Conservation (phyloP, 2,329 filamentous ascomycete species). For the Verticillium tricorpus region DNA sequence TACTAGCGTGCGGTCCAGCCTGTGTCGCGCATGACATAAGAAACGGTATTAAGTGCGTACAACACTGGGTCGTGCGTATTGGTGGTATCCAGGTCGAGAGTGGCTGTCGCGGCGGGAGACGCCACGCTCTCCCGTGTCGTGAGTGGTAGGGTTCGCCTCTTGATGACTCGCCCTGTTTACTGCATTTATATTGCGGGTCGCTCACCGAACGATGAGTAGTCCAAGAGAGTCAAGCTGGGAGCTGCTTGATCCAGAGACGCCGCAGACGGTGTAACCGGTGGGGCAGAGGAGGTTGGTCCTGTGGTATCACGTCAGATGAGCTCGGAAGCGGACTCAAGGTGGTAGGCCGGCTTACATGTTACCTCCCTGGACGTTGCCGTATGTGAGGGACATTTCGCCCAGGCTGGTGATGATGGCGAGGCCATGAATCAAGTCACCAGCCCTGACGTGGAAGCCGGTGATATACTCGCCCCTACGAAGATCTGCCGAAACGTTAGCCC, state of each 20-base stretch:
- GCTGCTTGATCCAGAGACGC: slow-evolving; percentile 77
- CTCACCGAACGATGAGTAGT: slow-evolving; percentile 52
- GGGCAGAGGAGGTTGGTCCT: slow-evolving; percentile 89
- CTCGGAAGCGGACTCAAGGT: not conserved
- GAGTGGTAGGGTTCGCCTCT: not conserved
- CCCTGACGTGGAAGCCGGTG: slow-evolving; percentile 78
- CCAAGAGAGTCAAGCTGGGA: slow-evolving; percentile 83
- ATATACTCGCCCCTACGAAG: slow-evolving; percentile 80
- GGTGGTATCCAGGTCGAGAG: not conserved
- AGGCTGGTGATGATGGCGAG: slow-evolving; percentile 85
- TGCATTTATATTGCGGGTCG: not conserved
- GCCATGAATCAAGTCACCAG: slow-evolving; percentile 80
- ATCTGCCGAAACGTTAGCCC: slow-evolving; percentile 47
- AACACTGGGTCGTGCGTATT: not conserved
- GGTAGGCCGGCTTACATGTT: slow-evolving; percentile 61
- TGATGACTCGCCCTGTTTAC: not conserved
- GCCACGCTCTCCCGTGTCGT: not conserved
- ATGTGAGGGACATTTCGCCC: slow-evolving; percentile 80
- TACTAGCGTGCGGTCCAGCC: not conserved
- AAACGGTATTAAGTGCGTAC: slow-evolving; percentile 9
- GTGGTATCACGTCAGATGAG: slow-evolving; percentile 11
- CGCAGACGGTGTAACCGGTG: slow-evolving; percentile 81
- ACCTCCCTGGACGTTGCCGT: slow-evolving; percentile 75
- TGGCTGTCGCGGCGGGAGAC: not conserved
- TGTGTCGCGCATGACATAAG: not conserved